Evolutionary conservation across 1,284 basidiomycete species (phyloP).

Genomic region (Dichomitus squalens): DNA sequence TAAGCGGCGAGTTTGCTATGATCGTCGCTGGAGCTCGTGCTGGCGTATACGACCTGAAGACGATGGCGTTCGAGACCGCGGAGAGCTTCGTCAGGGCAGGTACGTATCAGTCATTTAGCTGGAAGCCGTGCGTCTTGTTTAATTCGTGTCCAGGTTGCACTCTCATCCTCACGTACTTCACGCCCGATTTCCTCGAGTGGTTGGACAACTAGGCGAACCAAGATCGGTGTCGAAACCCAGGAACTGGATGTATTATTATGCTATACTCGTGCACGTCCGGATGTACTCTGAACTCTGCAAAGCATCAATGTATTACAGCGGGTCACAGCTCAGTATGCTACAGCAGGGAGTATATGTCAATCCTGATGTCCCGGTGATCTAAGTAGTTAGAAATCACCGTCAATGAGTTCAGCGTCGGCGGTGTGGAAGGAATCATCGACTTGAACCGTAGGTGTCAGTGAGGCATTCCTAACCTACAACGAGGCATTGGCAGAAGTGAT

Average conservation of each 20-base stretch:
- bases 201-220: conserved; percentile 48
- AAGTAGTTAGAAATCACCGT: too few species aligned
- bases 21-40: conserved; percentile 91
- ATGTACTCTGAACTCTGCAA: neutral
- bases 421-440: too few species aligned
- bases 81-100: conserved; percentile 93
- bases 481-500: too few species aligned
- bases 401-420: too few species aligned
- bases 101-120: conserved; percentile 36
- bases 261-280: neutral
- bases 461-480: too few species aligned
- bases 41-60: conserved; percentile 89
- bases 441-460: too few species aligned
- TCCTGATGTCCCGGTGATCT: too few species aligned
- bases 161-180: conserved; percentile 93
- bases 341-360: too few species aligned
- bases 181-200: conserved; percentile 95
- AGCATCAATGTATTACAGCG: neutral
- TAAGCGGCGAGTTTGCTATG: conserved; percentile 98
- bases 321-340: too few species aligned
- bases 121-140: neutral
- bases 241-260: conserved; percentile 1
- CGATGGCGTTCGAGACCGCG: conserved; percentile 93
- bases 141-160: conserved; percentile 65
- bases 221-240: neutral